A percentile compares a stretch with the other conserved stretches of the same genome.
Evolutionary conservation across 305 asterid genomes (phyloP).

Genomic region (Rubia peregrina): DNA sequence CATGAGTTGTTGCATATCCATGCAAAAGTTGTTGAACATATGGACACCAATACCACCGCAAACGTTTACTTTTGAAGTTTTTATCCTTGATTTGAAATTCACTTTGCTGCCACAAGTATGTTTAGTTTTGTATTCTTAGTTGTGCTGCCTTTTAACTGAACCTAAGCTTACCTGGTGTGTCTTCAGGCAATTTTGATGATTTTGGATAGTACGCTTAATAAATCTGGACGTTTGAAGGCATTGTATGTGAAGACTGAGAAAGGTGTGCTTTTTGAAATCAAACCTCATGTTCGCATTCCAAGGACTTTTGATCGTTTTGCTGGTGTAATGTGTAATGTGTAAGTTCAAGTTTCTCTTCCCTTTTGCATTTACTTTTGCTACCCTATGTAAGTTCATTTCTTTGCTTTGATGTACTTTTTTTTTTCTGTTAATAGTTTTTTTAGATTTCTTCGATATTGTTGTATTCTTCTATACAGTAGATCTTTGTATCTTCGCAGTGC

Average conservation of each 20-base stretch:
- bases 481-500: constrained; percentile 39
- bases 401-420: neutral
- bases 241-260: constrained; percentile 74
- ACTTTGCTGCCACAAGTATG: neutral
- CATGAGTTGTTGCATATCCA: neutral
- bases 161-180: constrained; percentile 5
- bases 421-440: neutral
- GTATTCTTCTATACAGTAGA: neutral
- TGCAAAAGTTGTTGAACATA: neutral
- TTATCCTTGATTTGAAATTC: neutral
- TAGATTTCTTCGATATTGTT: neutral
- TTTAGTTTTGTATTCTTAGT: neutral
- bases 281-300: constrained; percentile 87
- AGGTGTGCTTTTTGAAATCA: constrained; percentile 71
- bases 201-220: constrained; percentile 78
- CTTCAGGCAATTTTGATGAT: constrained; percentile 67
- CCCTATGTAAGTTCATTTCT: neutral
- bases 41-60: too few species aligned
- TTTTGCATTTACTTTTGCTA: neutral
- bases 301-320: constrained; percentile 79
- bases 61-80: too few species aligned
- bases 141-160: neutral
- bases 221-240: constrained; percentile 72
- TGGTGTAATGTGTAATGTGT: constrained; percentile 93
- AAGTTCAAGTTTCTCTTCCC: constrained; percentile 25